phyloP scores from a whole-genome alignment of 768 basidiomycete species.

The Amyloporia xantha region DNA sequence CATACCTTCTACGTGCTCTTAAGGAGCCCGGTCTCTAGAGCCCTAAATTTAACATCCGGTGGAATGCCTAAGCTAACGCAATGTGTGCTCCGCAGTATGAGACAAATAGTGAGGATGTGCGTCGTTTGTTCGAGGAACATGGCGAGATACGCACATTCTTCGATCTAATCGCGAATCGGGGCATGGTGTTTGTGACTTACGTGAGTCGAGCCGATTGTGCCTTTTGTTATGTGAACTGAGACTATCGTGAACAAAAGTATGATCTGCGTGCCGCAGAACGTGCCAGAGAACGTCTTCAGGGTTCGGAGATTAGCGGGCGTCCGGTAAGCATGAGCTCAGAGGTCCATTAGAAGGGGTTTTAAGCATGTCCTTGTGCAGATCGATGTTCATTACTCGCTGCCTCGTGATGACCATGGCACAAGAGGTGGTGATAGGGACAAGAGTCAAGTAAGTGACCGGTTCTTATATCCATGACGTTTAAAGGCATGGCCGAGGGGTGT shows the following conservation, averaged over 20 bases:
- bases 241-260: slow-evolving; percentile 47
- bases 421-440: slow-evolving; percentile 68
- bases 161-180: slow-evolving; percentile 87
- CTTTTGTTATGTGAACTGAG: background rate
- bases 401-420: slow-evolving; percentile 64
- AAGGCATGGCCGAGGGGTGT: too few relatives aligned
- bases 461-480: background rate
- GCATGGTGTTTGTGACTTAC: slow-evolving; percentile 99
- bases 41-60: too few relatives aligned
- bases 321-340: slow-evolving; percentile 56
- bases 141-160: slow-evolving; percentile 98
- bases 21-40: background rate
- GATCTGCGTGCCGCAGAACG: slow-evolving; percentile 91
- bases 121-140: slow-evolving; percentile 81
- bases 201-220: slow-evolving; percentile 46
- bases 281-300: slow-evolving; percentile 87
- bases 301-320: slow-evolving; percentile 79
- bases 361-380: slow-evolving; percentile 48
- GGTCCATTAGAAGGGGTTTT: background rate
- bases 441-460: slow-evolving; percentile 55
- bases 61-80: too few relatives aligned
- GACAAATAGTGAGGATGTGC: slow-evolving; percentile 80
- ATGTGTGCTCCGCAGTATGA: slow-evolving; percentile 72
- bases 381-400: slow-evolving; percentile 96
- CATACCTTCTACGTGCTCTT: slow-evolving; percentile 3